Conservation (phyloP, 2,329 filamentous ascomycete species). For the Sphaerostilbella broomeana region DNA sequence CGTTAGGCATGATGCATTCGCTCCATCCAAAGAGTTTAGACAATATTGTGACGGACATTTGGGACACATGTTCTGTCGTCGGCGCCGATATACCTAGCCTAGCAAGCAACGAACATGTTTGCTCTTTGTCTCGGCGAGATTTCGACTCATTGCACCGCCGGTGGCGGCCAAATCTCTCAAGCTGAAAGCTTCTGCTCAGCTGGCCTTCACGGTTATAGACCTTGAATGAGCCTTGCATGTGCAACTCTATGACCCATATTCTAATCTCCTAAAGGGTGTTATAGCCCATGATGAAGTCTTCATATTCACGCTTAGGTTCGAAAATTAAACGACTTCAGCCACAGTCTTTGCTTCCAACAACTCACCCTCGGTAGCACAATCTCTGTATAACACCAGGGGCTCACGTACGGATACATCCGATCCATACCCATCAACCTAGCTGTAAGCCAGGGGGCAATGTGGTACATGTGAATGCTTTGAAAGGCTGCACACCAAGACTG, state of each 20-base stretch:
- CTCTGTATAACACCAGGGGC: conserved; percentile 5
- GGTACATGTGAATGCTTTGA: conserved; percentile 9
- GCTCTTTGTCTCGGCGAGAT: neutral
- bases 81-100: no score
- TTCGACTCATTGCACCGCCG: no score
- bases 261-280: neutral
- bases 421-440: conserved; percentile 2
- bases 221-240: neutral
- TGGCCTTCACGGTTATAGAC: neutral
- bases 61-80: no score
- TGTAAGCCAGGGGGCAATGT: conserved; percentile 1
- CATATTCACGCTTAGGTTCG: conserved; percentile 1
- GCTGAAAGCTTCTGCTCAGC: neutral
- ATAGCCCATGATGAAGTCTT: neutral
- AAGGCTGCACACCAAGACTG: conserved; percentile 9
- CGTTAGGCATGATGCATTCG: no score
- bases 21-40: no score
- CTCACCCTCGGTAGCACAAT: conserved; percentile 8
- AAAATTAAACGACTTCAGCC: conserved; percentile 13
- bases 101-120: neutral
- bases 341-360: neutral
- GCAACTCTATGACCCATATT: neutral
- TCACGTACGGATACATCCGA: conserved; percentile 8
- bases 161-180: neutral
- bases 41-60: no score